A percentile compares a stretch with the other conserved stretches of the same genome.
Evolutionary conservation across 2,329 filamentous ascomycete species (phyloP).

Genomic region (Epichloe sp.): DNA sequence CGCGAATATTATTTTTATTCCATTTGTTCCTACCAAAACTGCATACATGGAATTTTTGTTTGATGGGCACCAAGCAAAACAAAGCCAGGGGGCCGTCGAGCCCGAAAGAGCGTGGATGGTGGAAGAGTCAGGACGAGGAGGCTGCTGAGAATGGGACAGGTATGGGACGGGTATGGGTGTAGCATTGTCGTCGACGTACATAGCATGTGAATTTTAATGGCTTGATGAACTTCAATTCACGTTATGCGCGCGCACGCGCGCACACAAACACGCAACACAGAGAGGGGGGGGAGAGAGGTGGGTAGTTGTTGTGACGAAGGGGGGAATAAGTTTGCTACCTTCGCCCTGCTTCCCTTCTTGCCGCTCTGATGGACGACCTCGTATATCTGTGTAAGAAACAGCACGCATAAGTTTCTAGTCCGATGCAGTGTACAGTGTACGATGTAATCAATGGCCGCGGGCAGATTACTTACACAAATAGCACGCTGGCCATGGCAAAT

Average conservation of each 20-base stretch:
- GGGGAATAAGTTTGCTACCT: background rate
- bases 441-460: background rate
- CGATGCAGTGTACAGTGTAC: background rate
- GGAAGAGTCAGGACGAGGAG: background rate
- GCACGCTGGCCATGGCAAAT: conserved; percentile 38
- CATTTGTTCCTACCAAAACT: background rate
- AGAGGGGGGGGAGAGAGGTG: too few species aligned
- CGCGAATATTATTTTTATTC: background rate
- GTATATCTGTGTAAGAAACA: conserved; percentile 19
- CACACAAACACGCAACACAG: too few species aligned
- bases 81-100: background rate
- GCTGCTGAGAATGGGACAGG: background rate
- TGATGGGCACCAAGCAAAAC: background rate
- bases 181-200: conserved; percentile 8
- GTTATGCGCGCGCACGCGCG: background rate
- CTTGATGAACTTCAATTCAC: background rate
- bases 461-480: conserved; percentile 28
- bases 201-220: conserved; percentile 5
- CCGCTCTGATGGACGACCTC: conserved; percentile 27
- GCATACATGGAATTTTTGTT: background rate
- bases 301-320: background rate
- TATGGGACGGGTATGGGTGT: conserved; percentile 4
- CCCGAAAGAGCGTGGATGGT: background rate
- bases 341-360: conserved; percentile 20
- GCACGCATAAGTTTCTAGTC: background rate